Percentiles rank a stretch among this genome's conserved stretches.
Conservation (phyloP, 1,284 basidiomycete genomes). For the Phylloboletellus chloephorus region DNA sequence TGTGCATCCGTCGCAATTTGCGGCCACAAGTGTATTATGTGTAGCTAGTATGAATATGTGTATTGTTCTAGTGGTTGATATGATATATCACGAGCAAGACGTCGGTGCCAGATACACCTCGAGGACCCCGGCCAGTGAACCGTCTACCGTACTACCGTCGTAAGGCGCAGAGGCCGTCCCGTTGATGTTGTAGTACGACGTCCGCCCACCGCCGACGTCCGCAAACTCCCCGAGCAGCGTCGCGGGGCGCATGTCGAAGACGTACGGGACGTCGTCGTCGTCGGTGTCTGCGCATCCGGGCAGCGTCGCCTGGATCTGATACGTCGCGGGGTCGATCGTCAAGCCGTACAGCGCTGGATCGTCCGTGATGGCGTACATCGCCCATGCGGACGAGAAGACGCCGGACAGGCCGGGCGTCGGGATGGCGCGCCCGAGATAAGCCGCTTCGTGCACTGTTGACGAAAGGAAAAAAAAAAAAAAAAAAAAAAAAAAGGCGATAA, state of each 20-base stretch:
- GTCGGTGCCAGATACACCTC: constrained; percentile 11
- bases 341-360: constrained; percentile 7
- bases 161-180: constrained; percentile 7
- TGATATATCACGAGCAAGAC: too few relatives aligned
- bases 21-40: too few relatives aligned
- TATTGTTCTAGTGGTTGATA: too few relatives aligned
- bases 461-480: too few relatives aligned
- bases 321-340: not conserved
- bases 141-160: not conserved
- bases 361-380: constrained; percentile 12
- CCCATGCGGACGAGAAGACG: constrained; percentile 9
- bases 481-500: too few relatives aligned
- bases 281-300: constrained; percentile 6
- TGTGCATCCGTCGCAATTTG: too few relatives aligned
- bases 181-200: constrained; percentile 10
- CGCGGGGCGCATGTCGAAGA: constrained; percentile 6
- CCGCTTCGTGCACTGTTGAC: constrained; percentile 13
- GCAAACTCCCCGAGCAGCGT: constrained; percentile 6
- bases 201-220: constrained; percentile 12
- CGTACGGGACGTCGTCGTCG: constrained; percentile 5
- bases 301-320: constrained; percentile 4
- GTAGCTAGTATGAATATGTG: too few relatives aligned
- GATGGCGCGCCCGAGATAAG: constrained; percentile 12
- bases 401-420: not conserved
- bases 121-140: constrained; percentile 4